Percentiles rank a stretch among this genome's conserved stretches.
phyloP scores from a whole-genome alignment of 163 green algal genomes.

The Scenedesmus sp. region DNA sequence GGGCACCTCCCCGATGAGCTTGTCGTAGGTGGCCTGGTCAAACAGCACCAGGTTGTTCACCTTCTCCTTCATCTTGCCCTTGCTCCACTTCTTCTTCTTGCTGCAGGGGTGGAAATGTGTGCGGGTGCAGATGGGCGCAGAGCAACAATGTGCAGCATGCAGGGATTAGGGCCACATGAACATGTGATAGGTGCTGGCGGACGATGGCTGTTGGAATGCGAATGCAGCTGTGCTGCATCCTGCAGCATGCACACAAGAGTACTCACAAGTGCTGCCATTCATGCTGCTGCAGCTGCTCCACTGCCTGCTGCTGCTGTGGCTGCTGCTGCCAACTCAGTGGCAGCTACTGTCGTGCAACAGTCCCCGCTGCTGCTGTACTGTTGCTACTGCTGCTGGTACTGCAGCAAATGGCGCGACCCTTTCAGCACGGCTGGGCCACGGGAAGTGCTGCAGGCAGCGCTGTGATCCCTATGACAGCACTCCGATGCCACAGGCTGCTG shows the following conservation, averaged over 20 bases:
- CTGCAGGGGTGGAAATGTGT: not conserved
- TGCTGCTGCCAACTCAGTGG: not conserved
- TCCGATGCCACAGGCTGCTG: too few relatives aligned
- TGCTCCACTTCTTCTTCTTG: constrained; percentile 95
- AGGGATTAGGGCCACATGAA: not conserved
- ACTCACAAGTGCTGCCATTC: not conserved
- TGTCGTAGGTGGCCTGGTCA: constrained; percentile 95
- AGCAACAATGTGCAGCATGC: not conserved
- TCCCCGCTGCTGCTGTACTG: not conserved
- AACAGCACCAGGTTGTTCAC: constrained; percentile 91
- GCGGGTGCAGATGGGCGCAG: not conserved
- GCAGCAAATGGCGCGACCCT: too few relatives aligned
- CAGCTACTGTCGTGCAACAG: not conserved
- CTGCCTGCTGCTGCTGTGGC: too few relatives aligned
- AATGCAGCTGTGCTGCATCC: not conserved
- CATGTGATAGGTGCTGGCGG: not conserved
- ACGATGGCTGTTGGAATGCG: too few relatives aligned
- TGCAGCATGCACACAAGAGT: not conserved
- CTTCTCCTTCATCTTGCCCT: constrained; percentile 99
- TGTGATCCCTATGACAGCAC: too few relatives aligned
- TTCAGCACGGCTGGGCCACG: too few relatives aligned
- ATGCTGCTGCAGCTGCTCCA: not conserved
- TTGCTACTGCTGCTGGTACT: not conserved
- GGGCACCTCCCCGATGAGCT: constrained; percentile 96
- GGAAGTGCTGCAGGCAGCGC: too few relatives aligned